phyloP scores from a whole-genome alignment of 768 basidiomycete species.

The Lactarius hengduanensis region DNA sequence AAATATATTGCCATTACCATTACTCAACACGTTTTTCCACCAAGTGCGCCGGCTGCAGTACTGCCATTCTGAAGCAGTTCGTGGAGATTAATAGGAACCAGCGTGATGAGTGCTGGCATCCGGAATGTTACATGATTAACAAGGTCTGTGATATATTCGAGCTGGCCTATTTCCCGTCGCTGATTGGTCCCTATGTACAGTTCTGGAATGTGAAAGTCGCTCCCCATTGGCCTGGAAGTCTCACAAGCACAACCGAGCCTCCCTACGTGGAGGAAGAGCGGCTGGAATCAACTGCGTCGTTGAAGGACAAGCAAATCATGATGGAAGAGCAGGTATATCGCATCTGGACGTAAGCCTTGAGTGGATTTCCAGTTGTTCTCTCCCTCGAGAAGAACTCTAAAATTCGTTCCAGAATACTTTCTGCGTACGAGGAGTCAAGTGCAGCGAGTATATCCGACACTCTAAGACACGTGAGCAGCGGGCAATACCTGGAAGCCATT shows the following conservation, averaged over 20 bases:
- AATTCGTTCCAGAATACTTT: slow-evolving; percentile 65
- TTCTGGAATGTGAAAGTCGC: slow-evolving; percentile 99
- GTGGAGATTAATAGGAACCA: slow-evolving; percentile 99
- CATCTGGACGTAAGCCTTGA: slow-evolving; percentile 87
- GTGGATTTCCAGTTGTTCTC: background rate
- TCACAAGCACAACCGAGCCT: slow-evolving; percentile 43
- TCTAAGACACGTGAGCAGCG: slow-evolving; percentile 94
- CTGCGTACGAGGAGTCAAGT: slow-evolving; percentile 98
- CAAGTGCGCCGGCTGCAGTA: slow-evolving; percentile 96
- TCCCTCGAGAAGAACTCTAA: slow-evolving; percentile 10
- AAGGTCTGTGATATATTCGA: slow-evolving; percentile 56
- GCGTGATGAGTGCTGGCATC: slow-evolving; percentile 99
- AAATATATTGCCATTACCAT: slow-evolving; percentile 98
- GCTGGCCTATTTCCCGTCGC: background rate
- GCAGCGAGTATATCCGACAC: slow-evolving; percentile 99
- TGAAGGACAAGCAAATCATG: slow-evolving; percentile 85
- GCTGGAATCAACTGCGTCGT: slow-evolving; percentile 67
- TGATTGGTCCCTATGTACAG: slow-evolving; percentile 41
- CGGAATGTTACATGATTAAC: slow-evolving; percentile 99
- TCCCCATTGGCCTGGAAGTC: slow-evolving; percentile 64
- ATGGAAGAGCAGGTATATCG: slow-evolving; percentile 99
- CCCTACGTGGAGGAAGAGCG: slow-evolving; percentile 76
- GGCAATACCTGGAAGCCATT: slow-evolving; percentile 93
- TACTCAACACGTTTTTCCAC: slow-evolving; percentile 98
- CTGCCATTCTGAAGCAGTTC: slow-evolving; percentile 97